Evolutionary conservation across 345 rosid species (phyloP), one percentile per base, ranked within the genome.

Genomic region (Pugionium dolabratum): DNA sequence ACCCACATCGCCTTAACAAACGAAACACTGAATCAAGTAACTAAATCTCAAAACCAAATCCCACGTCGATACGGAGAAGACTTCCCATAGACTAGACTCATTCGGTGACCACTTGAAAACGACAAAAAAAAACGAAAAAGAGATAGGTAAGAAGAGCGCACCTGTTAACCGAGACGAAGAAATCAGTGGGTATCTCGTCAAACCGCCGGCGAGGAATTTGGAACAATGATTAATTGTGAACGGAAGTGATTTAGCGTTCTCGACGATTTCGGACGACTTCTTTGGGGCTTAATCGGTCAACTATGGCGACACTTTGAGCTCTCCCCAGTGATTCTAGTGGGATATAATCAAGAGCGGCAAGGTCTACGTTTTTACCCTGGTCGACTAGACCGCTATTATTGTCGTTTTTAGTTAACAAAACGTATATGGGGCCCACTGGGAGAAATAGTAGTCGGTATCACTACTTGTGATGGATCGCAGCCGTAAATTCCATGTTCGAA

Each of bases 301-400:
- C 76, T 64, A 7, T 49, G 76, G 48, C 76, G 71, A 72, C 76
- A 57, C 70, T 1, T 57, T 64, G 54, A 57, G 76, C 60, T 64
- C 8, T 28, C 31, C 45, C 64, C 18, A 71, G 53, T 57, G 54
- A 47, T 57, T 35, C 40, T 34, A 31, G 29, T 56, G 54, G 8
- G 39, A 4, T 34, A 7, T 43, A 8, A 64, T 64, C 54, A 0
- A 0, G 2, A 58, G 61, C 41, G 9, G 0, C 35, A 6, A 11
- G 66, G 71, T 58, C 53, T 71, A 62, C 75, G 49, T 11, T 37
- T 41, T 4, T 28, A 42, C 29, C 2, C 55, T 67, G 63, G 26
- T 57, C 45, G 25, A 1, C 18, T 18, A 18, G 18, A 18, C 18
- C 18, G 54, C 31, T 4, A 2, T 25, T 1, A n/a, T 70, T 70